Evolutionary conservation across 2,329 filamentous ascomycete species (phyloP).

Genomic region (Fusarium tricinctum): DNA sequence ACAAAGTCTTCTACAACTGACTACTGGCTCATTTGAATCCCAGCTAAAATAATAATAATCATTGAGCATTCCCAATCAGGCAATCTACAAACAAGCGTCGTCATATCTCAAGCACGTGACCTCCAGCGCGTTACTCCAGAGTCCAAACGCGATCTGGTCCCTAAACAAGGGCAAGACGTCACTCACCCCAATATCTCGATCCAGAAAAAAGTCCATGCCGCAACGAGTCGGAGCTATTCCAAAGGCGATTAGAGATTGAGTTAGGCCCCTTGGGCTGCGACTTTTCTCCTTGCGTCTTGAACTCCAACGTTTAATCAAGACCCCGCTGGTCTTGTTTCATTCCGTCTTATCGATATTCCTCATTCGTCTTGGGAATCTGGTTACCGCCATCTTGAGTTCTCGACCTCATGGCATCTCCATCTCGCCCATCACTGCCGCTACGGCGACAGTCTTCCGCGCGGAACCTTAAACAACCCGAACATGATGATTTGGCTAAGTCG

Average conservation of each 20-base stretch:
- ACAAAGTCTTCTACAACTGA: background rate
- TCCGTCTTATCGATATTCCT: conserved; percentile 26
- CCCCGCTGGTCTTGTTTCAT: conserved; percentile 27
- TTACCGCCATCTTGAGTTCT: conserved; percentile 4
- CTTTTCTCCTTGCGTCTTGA: conserved; percentile 30
- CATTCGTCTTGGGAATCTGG: conserved; percentile 32
- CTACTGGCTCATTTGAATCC: background rate
- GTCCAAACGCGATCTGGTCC: conserved; percentile 37
- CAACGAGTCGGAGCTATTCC: conserved; percentile 17
- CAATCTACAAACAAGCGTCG: conserved; percentile 18
- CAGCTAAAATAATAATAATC: background rate
- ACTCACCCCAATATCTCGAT: conserved; percentile 32
- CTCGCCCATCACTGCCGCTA: conserved; percentile 50
- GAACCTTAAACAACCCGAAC: conserved; percentile 43
- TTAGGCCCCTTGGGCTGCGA: conserved; percentile 30
- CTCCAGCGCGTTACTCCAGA: conserved; percentile 31
- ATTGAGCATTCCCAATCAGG: conserved; percentile 19
- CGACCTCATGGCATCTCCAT: conserved; percentile 51
- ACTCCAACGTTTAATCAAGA: conserved; percentile 11
- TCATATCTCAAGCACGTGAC: conserved; percentile 37
- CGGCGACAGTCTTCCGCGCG: conserved; percentile 55
- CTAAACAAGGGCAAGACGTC: conserved; percentile 40
- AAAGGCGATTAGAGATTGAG: conserved; percentile 21
- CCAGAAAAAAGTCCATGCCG: conserved; percentile 19
- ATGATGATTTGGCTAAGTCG: conserved; percentile 58